Conservation (phyloP, 352 stramenopile genomes). For the Phytopythium kandeliae region DNA sequence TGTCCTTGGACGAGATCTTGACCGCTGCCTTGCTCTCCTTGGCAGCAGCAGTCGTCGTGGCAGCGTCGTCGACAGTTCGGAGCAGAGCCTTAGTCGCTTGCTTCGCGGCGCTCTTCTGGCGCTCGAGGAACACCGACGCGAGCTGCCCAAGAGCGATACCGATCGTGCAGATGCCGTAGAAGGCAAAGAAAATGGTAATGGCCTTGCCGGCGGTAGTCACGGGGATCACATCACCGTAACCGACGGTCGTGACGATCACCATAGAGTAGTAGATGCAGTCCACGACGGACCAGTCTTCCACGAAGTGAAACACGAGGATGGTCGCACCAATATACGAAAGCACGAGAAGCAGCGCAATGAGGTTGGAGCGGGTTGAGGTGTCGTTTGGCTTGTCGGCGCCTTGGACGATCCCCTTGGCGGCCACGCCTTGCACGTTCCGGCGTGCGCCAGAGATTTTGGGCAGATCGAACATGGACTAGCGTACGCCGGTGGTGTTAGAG, state of each 20-base stretch:
- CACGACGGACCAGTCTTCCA: slow-evolving; percentile 53
- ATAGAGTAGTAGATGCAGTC: slow-evolving; percentile 91
- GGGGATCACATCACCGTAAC: slow-evolving; percentile 80
- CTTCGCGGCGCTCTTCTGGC: slow-evolving; percentile 53
- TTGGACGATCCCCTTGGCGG: slow-evolving; percentile 21
- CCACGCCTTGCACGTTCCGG: slow-evolving; percentile 16
- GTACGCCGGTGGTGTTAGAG: neutral
- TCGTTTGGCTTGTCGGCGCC: slow-evolving; percentile 13
- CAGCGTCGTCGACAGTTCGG: slow-evolving; percentile 36
- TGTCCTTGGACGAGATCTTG: slow-evolving; percentile 4
- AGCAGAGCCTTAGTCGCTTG: slow-evolving; percentile 47
- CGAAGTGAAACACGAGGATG: slow-evolving; percentile 52
- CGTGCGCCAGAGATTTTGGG: slow-evolving; percentile 10
- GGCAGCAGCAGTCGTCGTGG: slow-evolving; percentile 9
- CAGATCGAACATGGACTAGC: slow-evolving; percentile 27
- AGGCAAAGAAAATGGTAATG: slow-evolving; percentile 86
- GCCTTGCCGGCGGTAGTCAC: slow-evolving; percentile 47
- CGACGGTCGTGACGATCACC: slow-evolving; percentile 91
- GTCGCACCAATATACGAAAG: slow-evolving; percentile 49
- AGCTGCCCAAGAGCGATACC: slow-evolving; percentile 56
- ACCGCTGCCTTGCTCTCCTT: slow-evolving; percentile 18
- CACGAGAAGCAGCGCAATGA: slow-evolving; percentile 41
- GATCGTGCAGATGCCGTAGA: slow-evolving; percentile 69
- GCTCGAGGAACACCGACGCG: slow-evolving; percentile 42
- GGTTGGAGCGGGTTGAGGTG: slow-evolving; percentile 18